Percentiles rank a stretch among this genome's conserved stretches.
These are phyloP conservation scores for Neofusicoccum umdonicola DNA, from an alignment of 2,329 filamentous ascomycete genomes.

Conservation along the genomic window DNA sequence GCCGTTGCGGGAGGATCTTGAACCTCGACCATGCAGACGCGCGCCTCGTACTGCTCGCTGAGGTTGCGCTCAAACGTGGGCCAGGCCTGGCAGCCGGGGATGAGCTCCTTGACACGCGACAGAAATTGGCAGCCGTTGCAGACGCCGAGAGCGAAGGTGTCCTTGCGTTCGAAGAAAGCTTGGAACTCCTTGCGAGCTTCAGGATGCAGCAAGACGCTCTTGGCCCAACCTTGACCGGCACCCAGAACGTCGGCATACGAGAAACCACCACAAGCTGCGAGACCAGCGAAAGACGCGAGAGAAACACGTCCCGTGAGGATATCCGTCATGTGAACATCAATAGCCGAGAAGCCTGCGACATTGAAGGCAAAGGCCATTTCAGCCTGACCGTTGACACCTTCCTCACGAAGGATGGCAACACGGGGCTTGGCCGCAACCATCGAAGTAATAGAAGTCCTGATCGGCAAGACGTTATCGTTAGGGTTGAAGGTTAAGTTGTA, in stretches of 20 bases:
- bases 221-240: constrained; percentile 95
- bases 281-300: constrained; percentile 77
- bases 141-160: constrained; percentile 90
- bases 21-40: constrained; percentile 81
- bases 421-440: constrained; percentile 64
- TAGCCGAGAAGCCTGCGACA: constrained; percentile 82
- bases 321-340: constrained; percentile 97
- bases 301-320: constrained; percentile 75
- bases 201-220: constrained; percentile 82
- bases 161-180: constrained; percentile 78
- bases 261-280: constrained; percentile 96
- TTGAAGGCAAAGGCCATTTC: constrained; percentile 98
- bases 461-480: constrained; percentile 70
- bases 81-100: constrained; percentile 80
- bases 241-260: constrained; percentile 90
- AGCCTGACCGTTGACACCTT: constrained; percentile 92
- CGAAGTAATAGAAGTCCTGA: constrained; percentile 61
- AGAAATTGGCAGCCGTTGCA: constrained; percentile 99
- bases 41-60: constrained; percentile 86
- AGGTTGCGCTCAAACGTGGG: constrained; percentile 82
- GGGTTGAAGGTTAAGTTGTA: constrained; percentile 82
- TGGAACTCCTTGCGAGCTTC: constrained; percentile 75
- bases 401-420: constrained; percentile 90
- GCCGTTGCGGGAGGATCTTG: constrained; percentile 48
- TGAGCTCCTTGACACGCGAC: constrained; percentile 75